Evolutionary conservation across 2,329 filamentous ascomycete genomes (phyloP).

Genomic region (Penicillium decumbens): DNA sequence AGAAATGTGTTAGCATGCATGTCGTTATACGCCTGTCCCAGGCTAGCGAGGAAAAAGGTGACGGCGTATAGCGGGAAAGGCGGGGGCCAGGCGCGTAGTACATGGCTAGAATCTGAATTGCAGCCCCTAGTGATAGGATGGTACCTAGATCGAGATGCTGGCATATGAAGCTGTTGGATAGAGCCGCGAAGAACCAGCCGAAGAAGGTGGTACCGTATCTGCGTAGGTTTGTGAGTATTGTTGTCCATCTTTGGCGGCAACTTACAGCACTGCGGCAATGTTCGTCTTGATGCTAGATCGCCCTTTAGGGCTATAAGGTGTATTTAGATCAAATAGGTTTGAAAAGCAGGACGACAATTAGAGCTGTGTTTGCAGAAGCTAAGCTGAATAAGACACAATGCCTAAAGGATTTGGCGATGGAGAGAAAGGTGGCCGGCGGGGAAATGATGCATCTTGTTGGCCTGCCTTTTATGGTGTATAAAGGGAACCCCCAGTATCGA

Average conservation of each 20-base stretch:
- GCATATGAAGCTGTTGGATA: slow-evolving; percentile 48
- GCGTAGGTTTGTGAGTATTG: neutral
- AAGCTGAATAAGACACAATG: too few relatives aligned
- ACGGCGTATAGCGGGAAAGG: slow-evolving; percentile 55
- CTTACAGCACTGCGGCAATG: slow-evolving; percentile 50
- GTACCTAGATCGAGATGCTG: slow-evolving; percentile 54
- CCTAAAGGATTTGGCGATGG: too few relatives aligned
- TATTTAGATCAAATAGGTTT: neutral
- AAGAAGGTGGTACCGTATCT: slow-evolving; percentile 55
- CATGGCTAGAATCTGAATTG: slow-evolving; percentile 48
- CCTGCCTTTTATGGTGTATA: too few relatives aligned
- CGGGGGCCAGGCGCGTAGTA: slow-evolving; percentile 53
- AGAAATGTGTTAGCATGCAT: slow-evolving; percentile 61
- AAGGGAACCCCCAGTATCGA: too few relatives aligned
- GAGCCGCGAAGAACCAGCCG: slow-evolving; percentile 57
- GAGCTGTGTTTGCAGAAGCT: neutral
- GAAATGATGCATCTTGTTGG: too few relatives aligned
- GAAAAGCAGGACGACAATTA: neutral
- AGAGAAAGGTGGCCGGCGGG: too few relatives aligned
- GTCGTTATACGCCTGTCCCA: slow-evolving; percentile 62
- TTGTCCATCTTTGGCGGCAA: slow-evolving; percentile 5
- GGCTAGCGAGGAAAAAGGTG: slow-evolving; percentile 55
- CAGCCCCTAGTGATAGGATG: slow-evolving; percentile 54
- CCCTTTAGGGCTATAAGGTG: neutral
- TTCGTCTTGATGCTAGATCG: slow-evolving; percentile 43